Conservation (phyloP, 2,329 filamentous ascomycete genomes). For the Ceratocystis harringtonii region DNA sequence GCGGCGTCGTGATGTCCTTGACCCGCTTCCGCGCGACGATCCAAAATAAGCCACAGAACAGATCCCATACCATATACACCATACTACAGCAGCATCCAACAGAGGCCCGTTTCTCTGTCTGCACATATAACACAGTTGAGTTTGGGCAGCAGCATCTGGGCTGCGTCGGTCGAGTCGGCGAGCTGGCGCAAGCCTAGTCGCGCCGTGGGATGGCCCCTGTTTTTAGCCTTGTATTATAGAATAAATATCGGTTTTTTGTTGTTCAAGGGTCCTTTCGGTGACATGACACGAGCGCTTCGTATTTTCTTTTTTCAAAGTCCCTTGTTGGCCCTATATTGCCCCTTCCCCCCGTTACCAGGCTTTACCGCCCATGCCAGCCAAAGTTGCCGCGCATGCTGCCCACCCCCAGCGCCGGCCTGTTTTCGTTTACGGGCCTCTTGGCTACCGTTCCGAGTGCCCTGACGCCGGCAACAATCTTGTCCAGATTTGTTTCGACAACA, state of each 20-base stretch:
- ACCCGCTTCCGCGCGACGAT: constrained; percentile 19
- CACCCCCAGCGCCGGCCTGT: constrained; percentile 36
- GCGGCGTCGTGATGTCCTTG: constrained; percentile 26
- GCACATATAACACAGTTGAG: not conserved
- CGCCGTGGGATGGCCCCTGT: not conserved
- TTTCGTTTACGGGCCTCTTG: constrained; percentile 64
- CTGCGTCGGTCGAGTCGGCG: not conserved
- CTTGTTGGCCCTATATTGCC: not conserved
- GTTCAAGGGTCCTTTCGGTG: not conserved
- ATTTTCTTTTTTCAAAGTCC: not conserved
- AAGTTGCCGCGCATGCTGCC: constrained; percentile 41
- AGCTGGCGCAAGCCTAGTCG: not conserved
- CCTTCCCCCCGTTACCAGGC: not conserved
- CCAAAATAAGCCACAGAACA: not conserved
- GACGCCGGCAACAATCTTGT: constrained; percentile 77
- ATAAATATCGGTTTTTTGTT: not conserved
- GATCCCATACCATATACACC: too few species aligned
- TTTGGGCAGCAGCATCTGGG: not conserved
- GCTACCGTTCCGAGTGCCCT: constrained; percentile 60
- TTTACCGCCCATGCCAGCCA: constrained; percentile 35
- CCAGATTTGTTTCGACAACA: constrained; percentile 80
- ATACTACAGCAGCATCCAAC: not conserved
- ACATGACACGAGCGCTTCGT: constrained; percentile 2
- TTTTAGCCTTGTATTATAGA: not conserved
- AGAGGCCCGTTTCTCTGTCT: not conserved